Base-by-base conservation (phyloP, 2,329 filamentous ascomycete species). In the Fusarium dlaminii region DNA sequence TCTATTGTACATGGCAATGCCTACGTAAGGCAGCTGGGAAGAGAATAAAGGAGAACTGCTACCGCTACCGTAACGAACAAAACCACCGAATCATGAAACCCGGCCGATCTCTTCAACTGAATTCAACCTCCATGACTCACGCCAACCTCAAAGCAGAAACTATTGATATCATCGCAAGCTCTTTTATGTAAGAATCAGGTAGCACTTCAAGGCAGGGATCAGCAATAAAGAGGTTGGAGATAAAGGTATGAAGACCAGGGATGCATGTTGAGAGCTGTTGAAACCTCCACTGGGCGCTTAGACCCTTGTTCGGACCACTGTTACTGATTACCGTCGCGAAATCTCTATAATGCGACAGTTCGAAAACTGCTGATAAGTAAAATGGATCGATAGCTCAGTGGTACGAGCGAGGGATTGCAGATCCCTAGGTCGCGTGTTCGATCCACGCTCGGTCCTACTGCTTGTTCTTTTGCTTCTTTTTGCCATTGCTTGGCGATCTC, bases 361-460 rank as follows among this genome's bases (percentile, higher is more conserved):
- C 1, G 8, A 32, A 32, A 24, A 0, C 2, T 13, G 1, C 11
- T 20, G 3, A 2, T 18, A 43, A 15, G n/a, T 42, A 29, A 49
- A 24, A 75, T 70, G 72, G 72, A 75, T 74, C 72, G 72, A 74
- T 74, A 74, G 72, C 72, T 74, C 72, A 74, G 72, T 74, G 72
- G 72, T 74, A 74, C 37, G 72, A 74, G 72, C 72, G 72, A 74
- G 72, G 72, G 72, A 74, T 74, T 74, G 72, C 72, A 74, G 72
- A 74, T 74, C 72, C 72, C 72, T 74, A 74, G 72, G 72, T 74
- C 72, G 72, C 72, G 72, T 74, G 72, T 74, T 74, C 72, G 72
- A 74, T 74, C 72, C 72, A 74, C 72, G 72, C 72, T 74, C 72
- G 72, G 72, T 74, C 72, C 72, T 74, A 14, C 43, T 13, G 17